A percentile compares a stretch with the other conserved stretches of the same genome.
Evolutionary conservation across 106 monocot species (phyloP).

Genomic region (Dactylorhiza incarnata): DNA sequence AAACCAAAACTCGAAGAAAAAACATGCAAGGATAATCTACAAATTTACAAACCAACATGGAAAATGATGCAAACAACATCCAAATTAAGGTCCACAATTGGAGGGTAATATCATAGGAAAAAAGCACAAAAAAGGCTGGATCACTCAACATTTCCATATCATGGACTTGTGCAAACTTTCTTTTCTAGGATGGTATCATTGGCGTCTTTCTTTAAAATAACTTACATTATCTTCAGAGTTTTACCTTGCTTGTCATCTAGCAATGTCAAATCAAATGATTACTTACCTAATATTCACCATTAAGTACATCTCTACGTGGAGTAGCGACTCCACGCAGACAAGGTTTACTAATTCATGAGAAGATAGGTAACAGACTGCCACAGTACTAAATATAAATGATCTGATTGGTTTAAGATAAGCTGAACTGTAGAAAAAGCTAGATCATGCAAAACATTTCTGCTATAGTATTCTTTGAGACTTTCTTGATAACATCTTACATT

Average conservation of each 20-base stretch:
- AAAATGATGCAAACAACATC: background rate
- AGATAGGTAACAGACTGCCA: too few species aligned
- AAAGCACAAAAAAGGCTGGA: background rate
- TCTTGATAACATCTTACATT: too few species aligned
- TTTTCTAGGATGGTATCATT: background rate
- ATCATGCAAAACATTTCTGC: too few species aligned
- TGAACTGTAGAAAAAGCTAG: too few species aligned
- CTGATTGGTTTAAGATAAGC: too few species aligned
- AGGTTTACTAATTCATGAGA: too few species aligned
- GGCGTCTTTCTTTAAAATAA: background rate
- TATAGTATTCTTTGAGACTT: too few species aligned
- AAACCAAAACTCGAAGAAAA: background rate
- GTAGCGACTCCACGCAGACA: background rate
- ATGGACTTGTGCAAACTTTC: background rate
- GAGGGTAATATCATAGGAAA: background rate
- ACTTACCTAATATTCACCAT: background rate
- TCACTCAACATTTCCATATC: background rate
- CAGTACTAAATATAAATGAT: too few species aligned
- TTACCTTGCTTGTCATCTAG: background rate
- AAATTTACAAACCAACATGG: constrained; percentile 3
- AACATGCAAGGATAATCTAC: background rate
- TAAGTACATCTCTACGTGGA: background rate
- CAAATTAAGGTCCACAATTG: background rate
- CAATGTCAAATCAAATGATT: background rate
- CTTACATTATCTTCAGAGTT: background rate